Evolutionary conservation across 805 yeast genomes (phyloP).

Genomic region (Grigorovia humatica): DNA sequence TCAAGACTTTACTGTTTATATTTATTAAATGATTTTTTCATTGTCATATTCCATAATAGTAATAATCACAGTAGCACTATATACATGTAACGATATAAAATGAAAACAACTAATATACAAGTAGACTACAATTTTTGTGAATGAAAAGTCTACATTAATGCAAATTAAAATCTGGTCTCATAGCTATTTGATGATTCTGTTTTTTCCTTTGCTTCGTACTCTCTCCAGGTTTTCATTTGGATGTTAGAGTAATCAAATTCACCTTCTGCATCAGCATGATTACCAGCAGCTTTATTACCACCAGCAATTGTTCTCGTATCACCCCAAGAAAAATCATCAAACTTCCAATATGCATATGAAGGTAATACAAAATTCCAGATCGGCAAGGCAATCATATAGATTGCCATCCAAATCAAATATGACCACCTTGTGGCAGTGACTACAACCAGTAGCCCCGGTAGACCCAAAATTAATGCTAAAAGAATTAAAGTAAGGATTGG

Average conservation of each 20-base stretch:
- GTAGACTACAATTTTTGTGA: not conserved
- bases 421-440: slow-evolving; percentile 67
- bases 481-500: slow-evolving; percentile 69
- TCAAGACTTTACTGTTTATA: slow-evolving; percentile 14
- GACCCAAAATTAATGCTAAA: slow-evolving; percentile 69
- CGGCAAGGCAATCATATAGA: slow-evolving; percentile 77
- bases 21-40: slow-evolving; percentile 25
- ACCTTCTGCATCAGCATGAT: slow-evolving; percentile 65
- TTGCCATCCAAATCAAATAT: slow-evolving; percentile 67
- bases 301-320: slow-evolving; percentile 76
- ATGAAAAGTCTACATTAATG: not conserved
- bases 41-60: too few species aligned
- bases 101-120: not conserved
- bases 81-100: not conserved
- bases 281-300: slow-evolving; percentile 37
- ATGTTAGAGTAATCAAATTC: slow-evolving; percentile 85
- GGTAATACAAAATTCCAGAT: slow-evolving; percentile 90
- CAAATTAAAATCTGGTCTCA: not conserved
- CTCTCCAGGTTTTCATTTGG: slow-evolving; percentile 90
- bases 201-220: slow-evolving; percentile 57
- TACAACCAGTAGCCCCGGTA: slow-evolving; percentile 74
- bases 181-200: not conserved
- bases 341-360: slow-evolving; percentile 82
- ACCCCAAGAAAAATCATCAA: slow-evolving; percentile 96
- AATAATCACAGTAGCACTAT: too few species aligned